phyloP scores from a whole-genome alignment of 306 rosid species.

The Vigna hirtella region DNA sequence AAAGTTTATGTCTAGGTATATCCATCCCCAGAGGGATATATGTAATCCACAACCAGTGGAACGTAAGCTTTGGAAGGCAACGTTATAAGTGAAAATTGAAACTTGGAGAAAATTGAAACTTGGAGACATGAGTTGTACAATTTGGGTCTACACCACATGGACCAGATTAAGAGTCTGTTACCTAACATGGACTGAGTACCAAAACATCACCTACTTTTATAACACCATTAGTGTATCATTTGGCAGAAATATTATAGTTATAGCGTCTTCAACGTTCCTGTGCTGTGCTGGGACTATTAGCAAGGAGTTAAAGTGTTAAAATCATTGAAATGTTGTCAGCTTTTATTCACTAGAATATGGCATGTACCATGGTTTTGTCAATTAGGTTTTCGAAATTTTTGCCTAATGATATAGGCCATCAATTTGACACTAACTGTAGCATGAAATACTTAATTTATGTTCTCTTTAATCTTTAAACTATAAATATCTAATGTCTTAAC shows the following conservation, averaged over 20 bases:
- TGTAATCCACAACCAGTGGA: slow-evolving; percentile 38
- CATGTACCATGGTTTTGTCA: neutral
- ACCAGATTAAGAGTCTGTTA: slow-evolving; percentile 34
- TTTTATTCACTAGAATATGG: neutral
- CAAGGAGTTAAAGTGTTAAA: neutral
- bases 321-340: neutral
- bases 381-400: too few relatives aligned
- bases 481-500: too few relatives aligned
- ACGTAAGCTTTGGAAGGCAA: slow-evolving; percentile 18
- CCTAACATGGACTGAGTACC: slow-evolving; percentile 41
- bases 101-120: slow-evolving; percentile 39
- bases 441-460: too few relatives aligned
- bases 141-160: slow-evolving; percentile 58
- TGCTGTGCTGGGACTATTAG: neutral
- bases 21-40: neutral
- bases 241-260: too few relatives aligned
- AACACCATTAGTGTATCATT: neutral
- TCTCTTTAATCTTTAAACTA: too few relatives aligned
- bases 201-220: slow-evolving; percentile 7
- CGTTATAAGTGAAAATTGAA: slow-evolving; percentile 41
- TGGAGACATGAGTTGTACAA: neutral
- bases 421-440: too few relatives aligned
- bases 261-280: too few relatives aligned
- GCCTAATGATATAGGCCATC: too few relatives aligned
- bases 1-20: neutral